phyloP scores from a whole-genome alignment of 768 basidiomycete species.

The Cyclocybe cylindracea region DNA sequence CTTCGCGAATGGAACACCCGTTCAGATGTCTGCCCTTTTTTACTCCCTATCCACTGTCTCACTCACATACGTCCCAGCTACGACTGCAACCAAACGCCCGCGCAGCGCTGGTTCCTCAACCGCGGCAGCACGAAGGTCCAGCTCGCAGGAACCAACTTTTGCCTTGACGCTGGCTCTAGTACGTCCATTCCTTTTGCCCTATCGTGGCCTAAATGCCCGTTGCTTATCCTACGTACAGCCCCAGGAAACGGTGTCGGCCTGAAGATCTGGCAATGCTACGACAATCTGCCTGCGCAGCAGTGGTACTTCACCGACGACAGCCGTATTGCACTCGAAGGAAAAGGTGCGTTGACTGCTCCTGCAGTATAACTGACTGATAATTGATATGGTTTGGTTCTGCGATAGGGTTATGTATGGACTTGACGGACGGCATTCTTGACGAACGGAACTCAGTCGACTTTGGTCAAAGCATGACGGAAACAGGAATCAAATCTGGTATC shows the following conservation, averaged over 20 bases:
- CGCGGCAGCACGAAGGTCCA: too few relatives aligned
- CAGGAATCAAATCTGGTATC: slow-evolving; percentile 28
- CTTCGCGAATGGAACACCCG: too few relatives aligned
- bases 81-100: too few relatives aligned
- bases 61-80: too few relatives aligned
- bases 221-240: slow-evolving; percentile 6
- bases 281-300: slow-evolving; percentile 26
- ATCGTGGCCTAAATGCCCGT: too few relatives aligned
- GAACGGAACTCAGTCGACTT: slow-evolving; percentile 28
- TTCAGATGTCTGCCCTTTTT: too few relatives aligned
- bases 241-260: slow-evolving; percentile 29
- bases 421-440: slow-evolving; percentile 26
- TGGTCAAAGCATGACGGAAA: slow-evolving; percentile 26
- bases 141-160: too few relatives aligned
- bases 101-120: too few relatives aligned
- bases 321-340: slow-evolving; percentile 20
- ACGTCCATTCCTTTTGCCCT: neutral
- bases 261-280: slow-evolving; percentile 32
- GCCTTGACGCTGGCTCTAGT: neutral
- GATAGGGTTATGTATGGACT: slow-evolving; percentile 29
- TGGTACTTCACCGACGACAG: slow-evolving; percentile 30
- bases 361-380: neutral
- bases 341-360: slow-evolving; percentile 7
- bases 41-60: too few relatives aligned
- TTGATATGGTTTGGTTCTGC: neutral